Evolutionary conservation across 768 basidiomycete genomes (phyloP).

Genomic region (Termitomyces titanicus): DNA sequence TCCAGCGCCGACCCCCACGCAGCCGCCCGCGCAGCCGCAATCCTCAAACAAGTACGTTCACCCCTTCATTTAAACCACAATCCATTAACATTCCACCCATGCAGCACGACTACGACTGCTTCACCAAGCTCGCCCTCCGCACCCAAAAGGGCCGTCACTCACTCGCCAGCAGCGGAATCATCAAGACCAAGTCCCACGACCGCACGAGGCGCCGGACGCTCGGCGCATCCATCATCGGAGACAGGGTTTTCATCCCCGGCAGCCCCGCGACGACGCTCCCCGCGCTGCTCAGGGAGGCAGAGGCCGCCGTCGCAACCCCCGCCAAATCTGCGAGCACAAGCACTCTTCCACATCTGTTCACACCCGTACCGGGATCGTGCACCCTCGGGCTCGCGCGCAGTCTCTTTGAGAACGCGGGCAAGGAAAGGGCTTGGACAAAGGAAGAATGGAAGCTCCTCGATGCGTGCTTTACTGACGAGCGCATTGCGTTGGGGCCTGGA

Average conservation of each 20-base stretch:
- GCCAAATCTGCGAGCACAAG: too few relatives aligned
- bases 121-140: constrained; percentile 42
- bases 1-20: constrained; percentile 81
- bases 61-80: not conserved
- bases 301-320: constrained; percentile 43
- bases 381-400: not conserved
- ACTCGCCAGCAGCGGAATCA: constrained; percentile 26
- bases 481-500: constrained; percentile 45
- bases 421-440: constrained; percentile 54
- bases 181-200: constrained; percentile 20
- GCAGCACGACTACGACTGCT: constrained; percentile 85
- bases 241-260: constrained; percentile 51
- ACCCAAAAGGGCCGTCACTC: constrained; percentile 8
- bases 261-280: constrained; percentile 52
- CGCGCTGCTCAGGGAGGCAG: constrained; percentile 56
- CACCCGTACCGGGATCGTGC: not conserved
- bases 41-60: constrained; percentile 75
- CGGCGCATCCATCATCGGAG: constrained; percentile 39
- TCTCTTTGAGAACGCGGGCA: constrained; percentile 1
- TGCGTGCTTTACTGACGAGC: constrained; percentile 71
- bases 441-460: constrained; percentile 81
- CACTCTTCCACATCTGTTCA: not conserved
- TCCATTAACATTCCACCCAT: not conserved
- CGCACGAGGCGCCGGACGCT: constrained; percentile 12
- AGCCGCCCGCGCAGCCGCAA: constrained; percentile 90